Evolutionary conservation across 805 yeast genomes (phyloP), one percentile per base, ranked within the genome.

Genomic region (Wickerhamiella nectarea): DNA sequence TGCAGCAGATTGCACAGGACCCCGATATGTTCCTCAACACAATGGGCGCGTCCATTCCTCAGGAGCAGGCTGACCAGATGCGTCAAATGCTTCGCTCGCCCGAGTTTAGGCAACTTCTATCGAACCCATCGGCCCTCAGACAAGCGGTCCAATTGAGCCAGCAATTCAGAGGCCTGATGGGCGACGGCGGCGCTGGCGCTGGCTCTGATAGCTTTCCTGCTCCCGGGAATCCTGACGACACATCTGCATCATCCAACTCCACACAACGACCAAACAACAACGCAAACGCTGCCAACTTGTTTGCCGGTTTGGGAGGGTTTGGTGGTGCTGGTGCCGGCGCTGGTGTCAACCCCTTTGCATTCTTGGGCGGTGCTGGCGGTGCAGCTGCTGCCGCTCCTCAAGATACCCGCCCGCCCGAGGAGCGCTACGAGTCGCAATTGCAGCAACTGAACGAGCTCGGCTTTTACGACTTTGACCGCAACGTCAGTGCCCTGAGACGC

Each of bases 401-500:
- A 1, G 87, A 79, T 51, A 72, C 58, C 19, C 70, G 86, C 57
- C 89, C 87, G 1, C 87, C 89, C 14, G 91, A 81, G 63, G 89
- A 78, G 58, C 69, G 82, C 40, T 81, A 74, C 57, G 87, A 77
- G 57, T 50, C 69, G 2, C 91, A 79, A 58, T 63, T 79, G 50
- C 74, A 82, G 54, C 89, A 80, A 57, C 66, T 79, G 54, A 82
- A 80, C 57, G 89, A 81, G 56, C 78, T 81, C 72, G 91, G 91
- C 6, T 89, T 89, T 66, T 76, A 74, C 52, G 96, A 89, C 52
- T 89, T 89, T 58, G 97, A 89, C 52, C 72, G 83, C 52, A 91
- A 91, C 57, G 86, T 91, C 19, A 78, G 76, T 22, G 97, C 97
- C 1, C 71, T 91, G 55, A 76, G 96, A 66, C 76, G 97, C 64